Conservation (phyloP, 495 filamentous ascomycete species). For the Acidiella bohemica region DNA sequence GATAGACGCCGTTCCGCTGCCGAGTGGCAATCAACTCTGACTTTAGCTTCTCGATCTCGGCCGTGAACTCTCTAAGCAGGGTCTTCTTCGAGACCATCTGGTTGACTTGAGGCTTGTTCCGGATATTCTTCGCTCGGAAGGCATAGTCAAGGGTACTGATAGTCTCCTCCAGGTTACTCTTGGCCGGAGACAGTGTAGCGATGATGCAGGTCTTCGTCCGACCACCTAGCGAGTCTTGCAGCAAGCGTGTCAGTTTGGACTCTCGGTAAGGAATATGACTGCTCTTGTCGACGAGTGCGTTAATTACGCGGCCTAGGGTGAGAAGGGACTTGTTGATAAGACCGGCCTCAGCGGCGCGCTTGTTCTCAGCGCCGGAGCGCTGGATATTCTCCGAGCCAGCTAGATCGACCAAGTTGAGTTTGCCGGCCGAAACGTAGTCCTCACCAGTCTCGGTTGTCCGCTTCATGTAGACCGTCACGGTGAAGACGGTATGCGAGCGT, state of each 20-base stretch:
- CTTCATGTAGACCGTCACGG: slow-evolving; percentile 79
- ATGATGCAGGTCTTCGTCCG: slow-evolving; percentile 97
- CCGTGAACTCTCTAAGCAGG: slow-evolving; percentile 72
- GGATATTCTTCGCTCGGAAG: slow-evolving; percentile 93
- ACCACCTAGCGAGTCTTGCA: slow-evolving; percentile 93
- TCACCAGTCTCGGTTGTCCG: slow-evolving; percentile 67
- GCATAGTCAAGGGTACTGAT: slow-evolving; percentile 97
- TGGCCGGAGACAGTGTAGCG: slow-evolving; percentile 85
- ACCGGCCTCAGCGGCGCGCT: slow-evolving; percentile 86
- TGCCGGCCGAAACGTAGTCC: slow-evolving; percentile 84
- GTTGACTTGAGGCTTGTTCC: slow-evolving; percentile 94
- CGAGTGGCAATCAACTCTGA: slow-evolving; percentile 84
- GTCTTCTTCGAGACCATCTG: slow-evolving; percentile 84
- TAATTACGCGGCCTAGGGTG: slow-evolving; percentile 91
- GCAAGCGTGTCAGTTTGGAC: slow-evolving; percentile 84
- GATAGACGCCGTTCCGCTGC: slow-evolving; percentile 87
- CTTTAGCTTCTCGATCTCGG: slow-evolving; percentile 90
- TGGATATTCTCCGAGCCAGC: slow-evolving; percentile 97
- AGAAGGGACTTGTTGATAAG: slow-evolving; percentile 96
- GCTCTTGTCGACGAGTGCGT: slow-evolving; percentile 83
- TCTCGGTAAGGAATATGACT: slow-evolving; percentile 91
- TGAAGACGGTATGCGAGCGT: slow-evolving; percentile 92
- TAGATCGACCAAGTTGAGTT: slow-evolving; percentile 90
- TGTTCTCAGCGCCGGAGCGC: slow-evolving; percentile 91
- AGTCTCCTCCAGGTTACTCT: slow-evolving; percentile 90